Base-by-base conservation (phyloP, 352 stramenopile species). In the Stramenopiles sp. region DNA sequence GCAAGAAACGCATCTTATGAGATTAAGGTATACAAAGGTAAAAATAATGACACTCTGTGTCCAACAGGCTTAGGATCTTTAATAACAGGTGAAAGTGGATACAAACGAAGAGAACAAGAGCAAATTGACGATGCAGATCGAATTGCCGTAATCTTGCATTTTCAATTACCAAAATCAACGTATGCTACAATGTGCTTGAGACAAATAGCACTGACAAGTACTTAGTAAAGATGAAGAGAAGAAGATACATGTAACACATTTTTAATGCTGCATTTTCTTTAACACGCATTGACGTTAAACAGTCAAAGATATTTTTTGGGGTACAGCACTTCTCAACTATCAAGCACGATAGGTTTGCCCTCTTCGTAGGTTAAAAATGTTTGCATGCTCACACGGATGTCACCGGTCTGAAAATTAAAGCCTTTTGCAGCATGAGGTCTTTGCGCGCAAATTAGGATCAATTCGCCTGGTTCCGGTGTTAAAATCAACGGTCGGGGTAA, bases 341-440 rank as follows among this genome's bases (percentile, higher is more conserved):
- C n/a, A n/a, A n/a, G n/a, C n/a, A n/a, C n/a, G n/a, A n/a, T n/a
- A n/a, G n/a, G n/a, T n/a, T n/a, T n/a, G n/a, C n/a, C 88, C 22
- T 90, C 85, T 85, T 92, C 87, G 81, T 86, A 82, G 30, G 82
- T 82, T 30, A 88, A 30, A 67, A 88, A 88, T 7, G 83, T 85
- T 32, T 88, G 85, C 39, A 88, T 80, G 80, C 80, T 86, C 25
- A 86, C 84, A 29, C 85, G 81, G n/a, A n/a, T n/a, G n/a, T n/a
- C n/a, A n/a, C n/a, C n/a, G 44, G 80, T 82, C 0, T 81, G 84
- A 44, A 83, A 75, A 71, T 84, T 80, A 84, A 93, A 94, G 7
- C 90, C 91, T 75, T 91, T 84, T 33, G 90, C 91, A 75, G 87
- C 89, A 84, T 95, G 91, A 75, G 91, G 91, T n/a, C 85, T 80